phyloP scores from a whole-genome alignment of 2,329 filamentous ascomycete species.

The Aspergillus luchuensis region DNA sequence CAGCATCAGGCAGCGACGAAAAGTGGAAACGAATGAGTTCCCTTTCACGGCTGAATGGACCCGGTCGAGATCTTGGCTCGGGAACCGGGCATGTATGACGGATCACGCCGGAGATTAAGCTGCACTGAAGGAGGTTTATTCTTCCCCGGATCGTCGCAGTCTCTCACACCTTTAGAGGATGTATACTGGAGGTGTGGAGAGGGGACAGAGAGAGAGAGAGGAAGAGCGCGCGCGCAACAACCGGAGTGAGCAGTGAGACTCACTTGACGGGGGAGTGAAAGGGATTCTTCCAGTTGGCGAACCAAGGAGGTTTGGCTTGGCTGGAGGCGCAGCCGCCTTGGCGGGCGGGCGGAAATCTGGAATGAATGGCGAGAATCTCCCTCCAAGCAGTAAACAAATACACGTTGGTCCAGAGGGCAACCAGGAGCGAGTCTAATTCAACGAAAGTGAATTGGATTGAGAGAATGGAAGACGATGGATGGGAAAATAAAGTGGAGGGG shows the following conservation, averaged over 20 bases:
- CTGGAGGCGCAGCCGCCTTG: conserved; percentile 16
- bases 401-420: no score
- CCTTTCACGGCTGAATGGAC: background rate
- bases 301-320: background rate
- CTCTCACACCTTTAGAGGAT: background rate
- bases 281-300: background rate
- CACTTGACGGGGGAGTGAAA: background rate
- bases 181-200: background rate
- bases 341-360: conserved; percentile 3
- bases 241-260: background rate
- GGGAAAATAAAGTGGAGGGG: background rate
- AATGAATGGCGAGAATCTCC: conserved; percentile 3
- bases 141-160: background rate
- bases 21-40: background rate
- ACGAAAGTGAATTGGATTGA: background rate
- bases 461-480: background rate
- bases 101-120: background rate
- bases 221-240: background rate
- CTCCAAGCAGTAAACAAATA: no score
- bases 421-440: background rate
- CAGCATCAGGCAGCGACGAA: conserved; percentile 24
- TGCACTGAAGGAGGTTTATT: background rate
- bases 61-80: conserved; percentile 9
- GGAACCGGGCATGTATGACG: conserved; percentile 3
- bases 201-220: background rate